Percentiles rank a stretch among this genome's conserved stretches.
Conservation (phyloP, 139 green algal genomes). For the Coelastrella sp. region DNA sequence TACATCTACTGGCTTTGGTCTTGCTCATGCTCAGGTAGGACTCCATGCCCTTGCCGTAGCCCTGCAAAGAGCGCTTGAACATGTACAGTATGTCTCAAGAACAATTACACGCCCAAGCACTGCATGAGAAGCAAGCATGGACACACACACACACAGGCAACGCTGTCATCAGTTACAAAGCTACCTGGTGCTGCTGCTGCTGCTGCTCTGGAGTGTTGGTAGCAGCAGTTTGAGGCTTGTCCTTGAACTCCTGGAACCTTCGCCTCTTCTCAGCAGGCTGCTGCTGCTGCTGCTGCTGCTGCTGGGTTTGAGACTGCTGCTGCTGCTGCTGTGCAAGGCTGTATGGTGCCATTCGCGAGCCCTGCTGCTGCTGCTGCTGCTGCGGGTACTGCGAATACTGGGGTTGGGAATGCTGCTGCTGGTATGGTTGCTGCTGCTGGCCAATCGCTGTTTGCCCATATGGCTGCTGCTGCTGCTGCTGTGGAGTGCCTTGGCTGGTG, state of each 20-base stretch:
- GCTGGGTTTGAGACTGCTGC: not conserved
- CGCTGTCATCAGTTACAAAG: not conserved
- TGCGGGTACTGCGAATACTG: not conserved
- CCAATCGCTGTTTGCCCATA: not conserved
- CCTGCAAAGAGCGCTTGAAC: too few species aligned
- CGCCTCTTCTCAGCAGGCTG: conserved; percentile 19
- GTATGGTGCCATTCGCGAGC: not conserved
- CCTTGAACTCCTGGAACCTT: conserved; percentile 28
- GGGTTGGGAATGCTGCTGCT: not conserved
- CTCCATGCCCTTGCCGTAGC: too few species aligned
- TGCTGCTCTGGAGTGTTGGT: not conserved
- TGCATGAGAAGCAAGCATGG: too few species aligned
- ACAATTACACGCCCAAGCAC: too few species aligned
- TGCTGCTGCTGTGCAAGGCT: not conserved
- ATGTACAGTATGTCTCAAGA: too few species aligned
- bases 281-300: conserved; percentile 20
- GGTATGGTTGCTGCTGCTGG: not conserved
- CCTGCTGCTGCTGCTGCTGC: conserved; percentile 23
- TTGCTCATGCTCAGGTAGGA: too few species aligned
- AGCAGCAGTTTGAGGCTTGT: not conserved
- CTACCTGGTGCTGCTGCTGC: not conserved
- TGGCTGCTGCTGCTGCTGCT: not conserved
- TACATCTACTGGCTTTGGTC: too few species aligned
- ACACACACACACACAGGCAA: not conserved
- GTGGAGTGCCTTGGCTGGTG: not conserved